Conservation (phyloP, 257 asterid species). For the Forsythia viridissima region DNA sequence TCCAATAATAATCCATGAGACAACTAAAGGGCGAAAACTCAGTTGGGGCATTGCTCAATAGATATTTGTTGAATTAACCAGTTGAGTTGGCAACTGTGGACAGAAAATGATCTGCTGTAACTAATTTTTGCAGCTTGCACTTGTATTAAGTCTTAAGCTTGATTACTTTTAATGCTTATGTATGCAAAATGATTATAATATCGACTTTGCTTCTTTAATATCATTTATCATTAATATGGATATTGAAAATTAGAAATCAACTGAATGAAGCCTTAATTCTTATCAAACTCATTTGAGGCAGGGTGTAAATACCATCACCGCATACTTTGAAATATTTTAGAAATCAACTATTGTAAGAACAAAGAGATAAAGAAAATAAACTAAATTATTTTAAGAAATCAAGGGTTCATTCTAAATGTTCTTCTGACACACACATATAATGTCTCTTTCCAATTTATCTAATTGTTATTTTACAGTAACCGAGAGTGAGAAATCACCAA, state of each 20-base stretch:
- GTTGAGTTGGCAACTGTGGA: background rate
- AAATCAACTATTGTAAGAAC: too few species aligned
- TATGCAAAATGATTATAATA: background rate
- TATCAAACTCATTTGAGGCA: too few species aligned
- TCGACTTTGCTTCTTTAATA: background rate
- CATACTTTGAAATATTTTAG: too few species aligned
- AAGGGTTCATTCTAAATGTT: too few species aligned
- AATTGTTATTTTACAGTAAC: conserved; percentile 13
- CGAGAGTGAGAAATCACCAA: conserved; percentile 10
- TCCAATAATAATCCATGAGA: background rate
- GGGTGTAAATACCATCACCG: too few species aligned
- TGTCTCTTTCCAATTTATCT: background rate
- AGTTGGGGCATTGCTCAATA: background rate
- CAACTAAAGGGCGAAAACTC: background rate
- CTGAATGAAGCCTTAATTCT: too few species aligned
- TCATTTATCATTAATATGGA: background rate
- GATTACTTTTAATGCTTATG: background rate
- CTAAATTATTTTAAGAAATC: too few species aligned
- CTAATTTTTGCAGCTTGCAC: background rate
- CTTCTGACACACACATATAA: too few species aligned
- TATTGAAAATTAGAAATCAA: too few species aligned
- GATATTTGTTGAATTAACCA: background rate
- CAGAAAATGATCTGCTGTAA: background rate
- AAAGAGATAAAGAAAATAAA: too few species aligned
- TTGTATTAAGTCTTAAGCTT: background rate